Evolutionary conservation across 352 stramenopile genomes (phyloP).

Genomic region (Globisporangium cylindrosporum): DNA sequence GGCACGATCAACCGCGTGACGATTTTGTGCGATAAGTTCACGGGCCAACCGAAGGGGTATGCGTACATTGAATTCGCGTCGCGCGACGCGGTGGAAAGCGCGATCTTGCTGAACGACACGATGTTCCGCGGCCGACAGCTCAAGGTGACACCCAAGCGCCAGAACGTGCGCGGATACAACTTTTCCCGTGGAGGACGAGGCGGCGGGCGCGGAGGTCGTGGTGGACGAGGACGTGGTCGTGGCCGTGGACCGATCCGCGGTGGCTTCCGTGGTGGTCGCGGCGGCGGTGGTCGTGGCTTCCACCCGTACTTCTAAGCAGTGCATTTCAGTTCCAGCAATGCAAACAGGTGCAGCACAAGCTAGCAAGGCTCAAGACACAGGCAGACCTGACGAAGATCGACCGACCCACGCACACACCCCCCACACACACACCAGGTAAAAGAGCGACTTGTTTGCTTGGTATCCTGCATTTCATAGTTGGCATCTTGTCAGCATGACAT

Average conservation of each 20-base stretch:
- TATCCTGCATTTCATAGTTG: constrained; percentile 5
- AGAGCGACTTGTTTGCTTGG: background rate
- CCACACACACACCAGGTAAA: constrained; percentile 6
- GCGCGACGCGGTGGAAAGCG: constrained; percentile 84
- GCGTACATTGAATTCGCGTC: constrained; percentile 94
- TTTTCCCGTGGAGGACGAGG: constrained; percentile 51
- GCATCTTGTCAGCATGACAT: background rate
- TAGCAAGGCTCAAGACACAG: background rate
- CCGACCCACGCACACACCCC: background rate
- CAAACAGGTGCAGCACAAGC: background rate
- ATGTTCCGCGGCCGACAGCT: constrained; percentile 90
- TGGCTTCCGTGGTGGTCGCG: constrained; percentile 65
- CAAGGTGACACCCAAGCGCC: constrained; percentile 87
- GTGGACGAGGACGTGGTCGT: constrained; percentile 33
- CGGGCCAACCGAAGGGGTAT: constrained; percentile 93
- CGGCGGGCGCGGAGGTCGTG: constrained; percentile 41
- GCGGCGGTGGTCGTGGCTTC: constrained; percentile 65
- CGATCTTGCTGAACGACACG: constrained; percentile 90
- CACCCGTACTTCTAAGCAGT: constrained; percentile 59
- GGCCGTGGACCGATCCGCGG: constrained; percentile 52
- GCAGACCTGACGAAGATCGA: background rate
- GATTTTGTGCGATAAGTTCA: constrained; percentile 98
- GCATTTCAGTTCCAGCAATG: background rate
- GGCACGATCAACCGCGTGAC: constrained; percentile 97
- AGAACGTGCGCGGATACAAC: constrained; percentile 84